These are phyloP conservation scores for Fusarium falciforme DNA, from an alignment of 2,329 filamentous ascomycete species.

Conservation along the genomic window DNA sequence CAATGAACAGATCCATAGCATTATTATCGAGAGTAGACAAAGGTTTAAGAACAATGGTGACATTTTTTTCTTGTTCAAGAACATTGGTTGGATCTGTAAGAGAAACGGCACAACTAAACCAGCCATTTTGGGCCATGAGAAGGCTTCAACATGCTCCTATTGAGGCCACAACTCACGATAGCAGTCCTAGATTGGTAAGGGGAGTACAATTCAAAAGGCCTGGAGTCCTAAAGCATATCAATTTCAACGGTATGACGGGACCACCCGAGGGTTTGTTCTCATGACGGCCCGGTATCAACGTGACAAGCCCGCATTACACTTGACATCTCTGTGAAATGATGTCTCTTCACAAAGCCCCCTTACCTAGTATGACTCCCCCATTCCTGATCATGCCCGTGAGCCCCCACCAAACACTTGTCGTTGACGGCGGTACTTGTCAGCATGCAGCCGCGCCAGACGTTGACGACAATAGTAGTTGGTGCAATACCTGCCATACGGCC, in stretches of 20 bases:
- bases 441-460: neutral
- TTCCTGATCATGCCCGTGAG: neutral
- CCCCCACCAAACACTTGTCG: neutral
- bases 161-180: neutral
- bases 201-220: neutral
- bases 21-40: neutral
- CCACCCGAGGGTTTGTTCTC: neutral
- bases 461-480: constrained; percentile 10
- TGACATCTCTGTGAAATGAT: neutral
- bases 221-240: neutral
- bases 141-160: neutral
- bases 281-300: neutral
- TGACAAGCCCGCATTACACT: neutral
- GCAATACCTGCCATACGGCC: constrained; percentile 19
- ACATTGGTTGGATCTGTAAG: neutral
- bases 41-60: neutral
- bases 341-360: neutral
- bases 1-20: neutral
- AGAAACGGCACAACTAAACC: neutral
- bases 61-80: neutral
- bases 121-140: neutral
- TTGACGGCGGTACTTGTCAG: neutral
- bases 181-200: neutral
- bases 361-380: neutral
- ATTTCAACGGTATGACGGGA: neutral